A percentile compares a stretch with the other conserved stretches of the same genome.
Evolutionary conservation across 2,329 filamentous ascomycete species (phyloP).

Genomic region (Aspergillus carbonarius): DNA sequence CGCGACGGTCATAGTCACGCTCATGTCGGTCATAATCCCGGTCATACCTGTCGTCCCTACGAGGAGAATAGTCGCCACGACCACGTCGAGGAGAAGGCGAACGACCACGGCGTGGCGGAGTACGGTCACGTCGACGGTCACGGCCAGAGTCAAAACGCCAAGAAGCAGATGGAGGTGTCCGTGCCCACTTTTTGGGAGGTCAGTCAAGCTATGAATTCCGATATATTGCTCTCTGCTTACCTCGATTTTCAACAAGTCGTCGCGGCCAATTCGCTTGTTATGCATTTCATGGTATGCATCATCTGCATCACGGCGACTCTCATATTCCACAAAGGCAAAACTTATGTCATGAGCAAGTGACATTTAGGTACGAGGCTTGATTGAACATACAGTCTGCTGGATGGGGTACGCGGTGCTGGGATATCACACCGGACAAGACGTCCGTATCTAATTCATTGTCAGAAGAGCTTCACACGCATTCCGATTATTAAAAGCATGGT

Average conservation of each 20-base stretch:
- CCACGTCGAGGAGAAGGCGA: slow-evolving; percentile 59
- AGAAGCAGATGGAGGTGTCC: slow-evolving; percentile 93
- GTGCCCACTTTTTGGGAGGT: slow-evolving; percentile 74
- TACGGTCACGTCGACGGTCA: slow-evolving; percentile 66
- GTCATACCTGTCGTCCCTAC: slow-evolving; percentile 83
- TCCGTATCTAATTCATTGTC: slow-evolving; percentile 71
- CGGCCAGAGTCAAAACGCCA: slow-evolving; percentile 97
- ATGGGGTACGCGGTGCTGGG: slow-evolving; percentile 88
- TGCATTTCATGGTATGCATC: slow-evolving; percentile 99
- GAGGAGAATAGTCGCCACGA: slow-evolving; percentile 73
- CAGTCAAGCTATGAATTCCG: slow-evolving; percentile 8
- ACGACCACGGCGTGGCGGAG: slow-evolving; percentile 72
- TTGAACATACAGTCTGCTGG: slow-evolving; percentile 83
- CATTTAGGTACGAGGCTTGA: slow-evolving; percentile 4
- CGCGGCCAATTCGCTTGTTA: slow-evolving; percentile 95
- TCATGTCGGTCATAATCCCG: slow-evolving; percentile 70
- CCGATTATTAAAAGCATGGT: background rate
- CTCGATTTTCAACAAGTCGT: slow-evolving; percentile 97
- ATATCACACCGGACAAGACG: slow-evolving; percentile 98
- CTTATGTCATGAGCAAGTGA: slow-evolving; percentile 50
- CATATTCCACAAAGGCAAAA: slow-evolving; percentile 98
- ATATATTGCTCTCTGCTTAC: slow-evolving; percentile 53
- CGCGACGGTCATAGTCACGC: slow-evolving; percentile 69
- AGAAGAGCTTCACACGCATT: slow-evolving; percentile 19
- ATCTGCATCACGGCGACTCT: slow-evolving; percentile 95